These are phyloP conservation scores for Urochloa ruziziensis DNA, from an alignment of 176 grass and related monocot species.

Conservation along the genomic window DNA sequence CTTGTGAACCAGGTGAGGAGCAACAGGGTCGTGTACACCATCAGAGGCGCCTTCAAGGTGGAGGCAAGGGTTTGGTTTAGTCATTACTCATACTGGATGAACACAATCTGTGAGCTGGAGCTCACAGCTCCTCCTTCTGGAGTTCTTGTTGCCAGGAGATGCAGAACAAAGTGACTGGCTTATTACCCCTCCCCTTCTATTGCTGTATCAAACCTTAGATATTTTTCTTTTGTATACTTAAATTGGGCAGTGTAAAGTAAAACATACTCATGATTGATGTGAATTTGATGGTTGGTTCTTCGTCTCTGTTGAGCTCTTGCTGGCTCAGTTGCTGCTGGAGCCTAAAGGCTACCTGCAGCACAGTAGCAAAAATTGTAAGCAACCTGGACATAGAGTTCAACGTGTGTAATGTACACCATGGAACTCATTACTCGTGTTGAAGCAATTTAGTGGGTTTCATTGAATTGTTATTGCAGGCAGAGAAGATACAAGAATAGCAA, in stretches of 20 bases:
- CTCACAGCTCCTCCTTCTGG: constrained; percentile 83
- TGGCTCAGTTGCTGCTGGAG: background rate
- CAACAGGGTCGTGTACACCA: constrained; percentile 66
- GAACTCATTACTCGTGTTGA: background rate
- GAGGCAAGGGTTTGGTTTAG: constrained; percentile 57
- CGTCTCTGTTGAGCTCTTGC: background rate
- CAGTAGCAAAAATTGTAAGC: constrained; percentile 18
- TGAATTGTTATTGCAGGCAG: background rate
- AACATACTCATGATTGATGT: constrained; percentile 9
- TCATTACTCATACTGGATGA: constrained; percentile 69
- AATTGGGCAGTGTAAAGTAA: background rate
- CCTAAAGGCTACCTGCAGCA: background rate
- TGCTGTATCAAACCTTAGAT: background rate
- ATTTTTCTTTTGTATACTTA: constrained; percentile 7
- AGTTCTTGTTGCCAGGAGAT: constrained; percentile 64
- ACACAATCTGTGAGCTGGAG: constrained; percentile 57
- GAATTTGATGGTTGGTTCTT: background rate
- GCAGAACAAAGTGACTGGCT: constrained; percentile 53
- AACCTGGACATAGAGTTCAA: constrained; percentile 21
- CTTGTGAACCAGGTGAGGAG: constrained; percentile 70
- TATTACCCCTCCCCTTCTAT: background rate
- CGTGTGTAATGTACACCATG: background rate
- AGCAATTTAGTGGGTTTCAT: background rate
- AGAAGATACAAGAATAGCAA: background rate
- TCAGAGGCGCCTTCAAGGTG: constrained; percentile 73